Conservation (phyloP, 2,329 filamentous ascomycete species). For the Nothophoma quercina region DNA sequence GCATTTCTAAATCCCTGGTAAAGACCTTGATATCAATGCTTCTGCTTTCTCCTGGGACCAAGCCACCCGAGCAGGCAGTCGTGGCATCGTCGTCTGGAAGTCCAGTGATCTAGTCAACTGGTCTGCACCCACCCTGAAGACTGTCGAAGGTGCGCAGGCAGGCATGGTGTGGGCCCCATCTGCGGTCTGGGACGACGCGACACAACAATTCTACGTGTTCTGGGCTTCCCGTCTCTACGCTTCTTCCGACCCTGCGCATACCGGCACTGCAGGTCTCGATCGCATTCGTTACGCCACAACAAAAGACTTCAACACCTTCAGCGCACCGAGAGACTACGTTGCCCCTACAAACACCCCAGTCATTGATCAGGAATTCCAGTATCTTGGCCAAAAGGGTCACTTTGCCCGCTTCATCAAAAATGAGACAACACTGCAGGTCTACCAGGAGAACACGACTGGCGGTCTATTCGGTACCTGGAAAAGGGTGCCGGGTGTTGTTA, state of each 20-base stretch:
- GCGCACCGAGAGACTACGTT: constrained; percentile 8
- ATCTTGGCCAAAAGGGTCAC: constrained; percentile 18
- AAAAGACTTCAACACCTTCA: constrained; percentile 21
- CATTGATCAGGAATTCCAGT: constrained; percentile 22
- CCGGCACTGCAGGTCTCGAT: constrained; percentile 8
- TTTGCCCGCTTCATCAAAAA: constrained; percentile 19
- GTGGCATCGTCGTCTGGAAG: constrained; percentile 19
- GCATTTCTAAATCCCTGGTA: too few relatives aligned
- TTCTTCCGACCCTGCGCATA: constrained; percentile 11
- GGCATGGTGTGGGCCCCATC: constrained; percentile 25
- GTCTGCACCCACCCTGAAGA: constrained; percentile 15
- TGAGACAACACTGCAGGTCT: constrained; percentile 16
- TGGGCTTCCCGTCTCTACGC: constrained; percentile 28
- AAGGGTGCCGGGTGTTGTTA: constrained; percentile 3
- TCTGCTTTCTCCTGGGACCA: constrained; percentile 18
- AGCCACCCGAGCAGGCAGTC: constrained; percentile 14
- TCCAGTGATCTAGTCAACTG: constrained; percentile 19
- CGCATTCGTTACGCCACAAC: constrained; percentile 20
- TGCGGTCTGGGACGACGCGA: constrained; percentile 16
- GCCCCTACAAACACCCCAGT: constrained; percentile 9
- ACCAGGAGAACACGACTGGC: constrained; percentile 16
- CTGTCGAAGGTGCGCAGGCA: constrained; percentile 15
- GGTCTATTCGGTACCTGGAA: constrained; percentile 17
- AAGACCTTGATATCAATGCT: constrained; percentile 7
- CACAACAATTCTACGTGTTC: constrained; percentile 15